A percentile compares a stretch with the other conserved stretches of the same genome.
These are phyloP conservation scores for Rutidosis leptorrhynchoides DNA, from an alignment of 129 eudicot genomes.

Conservation along the genomic window DNA sequence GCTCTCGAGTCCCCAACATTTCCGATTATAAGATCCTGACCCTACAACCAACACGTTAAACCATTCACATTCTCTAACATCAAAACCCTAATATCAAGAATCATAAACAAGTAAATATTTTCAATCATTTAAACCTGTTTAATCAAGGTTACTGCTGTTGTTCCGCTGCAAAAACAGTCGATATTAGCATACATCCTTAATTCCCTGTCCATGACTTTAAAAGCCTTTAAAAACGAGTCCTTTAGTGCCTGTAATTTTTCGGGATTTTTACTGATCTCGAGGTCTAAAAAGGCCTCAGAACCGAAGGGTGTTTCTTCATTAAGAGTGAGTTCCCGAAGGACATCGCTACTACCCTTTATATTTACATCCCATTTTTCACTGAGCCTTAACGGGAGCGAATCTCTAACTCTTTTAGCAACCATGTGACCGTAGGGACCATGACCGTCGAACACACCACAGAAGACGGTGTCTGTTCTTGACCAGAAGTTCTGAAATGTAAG, in stretches of 20 bases:
- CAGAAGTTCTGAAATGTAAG: constrained; percentile 65
- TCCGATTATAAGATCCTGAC: constrained; percentile 72
- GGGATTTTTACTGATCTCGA: constrained; percentile 46
- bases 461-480: constrained; percentile 73
- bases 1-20: constrained; percentile 87
- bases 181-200: constrained; percentile 57
- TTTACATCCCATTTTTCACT: constrained; percentile 71
- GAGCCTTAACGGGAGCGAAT: constrained; percentile 81
- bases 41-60: constrained; percentile 44
- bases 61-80: constrained; percentile 19
- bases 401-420: constrained; percentile 93
- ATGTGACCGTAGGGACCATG: constrained; percentile 92
- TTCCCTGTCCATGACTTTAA: constrained; percentile 81
- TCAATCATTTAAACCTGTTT: constrained; percentile 58
- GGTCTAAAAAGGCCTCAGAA: constrained; percentile 40
- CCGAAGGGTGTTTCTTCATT: constrained; percentile 46
- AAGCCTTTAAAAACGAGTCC: constrained; percentile 74
- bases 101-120: neutral
- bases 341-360: constrained; percentile 47
- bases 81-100: neutral
- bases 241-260: constrained; percentile 59
- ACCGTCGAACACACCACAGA: constrained; percentile 93
- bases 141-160: constrained; percentile 82
- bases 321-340: constrained; percentile 48
- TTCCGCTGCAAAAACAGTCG: constrained; percentile 92